A percentile compares a stretch with the other conserved stretches of the same genome.
These are phyloP conservation scores for Wickerhamomyces kurtzmanii DNA, from an alignment of 805 yeast species.

Conservation along the genomic window DNA sequence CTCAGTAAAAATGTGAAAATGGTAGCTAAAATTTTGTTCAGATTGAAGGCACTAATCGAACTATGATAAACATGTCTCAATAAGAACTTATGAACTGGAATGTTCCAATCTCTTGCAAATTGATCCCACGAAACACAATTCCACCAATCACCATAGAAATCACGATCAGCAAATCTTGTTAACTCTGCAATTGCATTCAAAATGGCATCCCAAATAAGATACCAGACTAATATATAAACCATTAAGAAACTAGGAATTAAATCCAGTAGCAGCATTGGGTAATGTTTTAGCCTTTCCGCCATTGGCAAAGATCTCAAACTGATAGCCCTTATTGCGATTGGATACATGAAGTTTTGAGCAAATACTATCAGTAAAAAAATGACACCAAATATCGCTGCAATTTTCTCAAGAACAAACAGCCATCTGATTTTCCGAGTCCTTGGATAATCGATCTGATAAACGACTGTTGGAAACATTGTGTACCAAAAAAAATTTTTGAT, in stretches of 20 bases:
- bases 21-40: slow-evolving; percentile 63
- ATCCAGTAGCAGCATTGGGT: slow-evolving; percentile 56
- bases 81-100: slow-evolving; percentile 84
- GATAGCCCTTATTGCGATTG: slow-evolving; percentile 54
- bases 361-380: slow-evolving; percentile 73
- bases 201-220: slow-evolving; percentile 92
- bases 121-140: slow-evolving; percentile 89
- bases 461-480: slow-evolving; percentile 84
- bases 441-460: slow-evolving; percentile 77
- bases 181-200: slow-evolving; percentile 85
- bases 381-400: slow-evolving; percentile 79
- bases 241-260: slow-evolving; percentile 72
- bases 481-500: slow-evolving; percentile 59
- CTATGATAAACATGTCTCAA: slow-evolving; percentile 92
- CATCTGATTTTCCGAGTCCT: slow-evolving; percentile 62
- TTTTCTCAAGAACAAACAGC: slow-evolving; percentile 57
- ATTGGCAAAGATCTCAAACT: slow-evolving; percentile 42
- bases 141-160: slow-evolving; percentile 98
- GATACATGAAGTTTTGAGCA: slow-evolving; percentile 70
- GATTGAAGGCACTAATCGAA: slow-evolving; percentile 63
- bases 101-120: slow-evolving; percentile 90
- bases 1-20: slow-evolving; percentile 72
- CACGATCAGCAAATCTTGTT: slow-evolving; percentile 79
- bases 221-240: slow-evolving; percentile 71
- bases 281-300: slow-evolving; percentile 29